phyloP scores from a whole-genome alignment of 2,329 filamentous ascomycete genomes.

The Spiromastix sp. region DNA sequence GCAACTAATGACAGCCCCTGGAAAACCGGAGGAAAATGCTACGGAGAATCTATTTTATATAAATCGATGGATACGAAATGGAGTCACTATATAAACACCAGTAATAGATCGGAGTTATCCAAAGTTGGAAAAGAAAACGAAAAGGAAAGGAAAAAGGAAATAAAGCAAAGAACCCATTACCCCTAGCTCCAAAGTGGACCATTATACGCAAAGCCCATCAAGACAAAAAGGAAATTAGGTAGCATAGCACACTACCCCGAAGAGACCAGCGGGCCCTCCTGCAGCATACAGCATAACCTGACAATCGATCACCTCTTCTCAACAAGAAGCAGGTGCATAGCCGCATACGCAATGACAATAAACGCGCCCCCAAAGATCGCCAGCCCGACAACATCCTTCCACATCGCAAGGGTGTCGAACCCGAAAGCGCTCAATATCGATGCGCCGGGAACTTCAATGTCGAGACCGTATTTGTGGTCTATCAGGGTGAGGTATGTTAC shows the following conservation, averaged over 20 bases:
- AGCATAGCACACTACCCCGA: conserved; percentile 3
- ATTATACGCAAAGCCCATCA: no score
- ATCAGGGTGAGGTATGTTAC: conserved; percentile 80
- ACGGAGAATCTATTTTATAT: no score
- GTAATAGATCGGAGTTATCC: no score
- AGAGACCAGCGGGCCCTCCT: conserved; percentile 1
- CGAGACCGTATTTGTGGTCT: conserved; percentile 90
- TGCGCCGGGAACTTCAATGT: conserved; percentile 91
- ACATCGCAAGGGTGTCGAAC: conserved; percentile 78
- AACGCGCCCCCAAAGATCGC: conserved; percentile 75
- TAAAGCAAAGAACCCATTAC: neutral
- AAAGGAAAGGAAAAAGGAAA: neutral
- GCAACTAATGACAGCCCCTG: no score
- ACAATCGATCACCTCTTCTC: conserved; percentile 72
- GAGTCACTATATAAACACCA: no score
- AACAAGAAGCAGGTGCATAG: conserved; percentile 88
- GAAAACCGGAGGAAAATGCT: no score
- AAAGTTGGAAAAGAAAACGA: no score
- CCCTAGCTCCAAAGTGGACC: no score
- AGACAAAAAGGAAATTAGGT: no score
- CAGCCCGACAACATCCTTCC: conserved; percentile 72
- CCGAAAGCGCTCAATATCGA: conserved; percentile 92
- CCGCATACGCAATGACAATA: conserved; percentile 74
- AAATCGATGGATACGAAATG: no score
- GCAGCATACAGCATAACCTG: no score